Evolutionary conservation across 2,329 filamentous ascomycete species (phyloP), one percentile per base, ranked within the genome.

Genomic region (Rhynchosporium secalis): DNA sequence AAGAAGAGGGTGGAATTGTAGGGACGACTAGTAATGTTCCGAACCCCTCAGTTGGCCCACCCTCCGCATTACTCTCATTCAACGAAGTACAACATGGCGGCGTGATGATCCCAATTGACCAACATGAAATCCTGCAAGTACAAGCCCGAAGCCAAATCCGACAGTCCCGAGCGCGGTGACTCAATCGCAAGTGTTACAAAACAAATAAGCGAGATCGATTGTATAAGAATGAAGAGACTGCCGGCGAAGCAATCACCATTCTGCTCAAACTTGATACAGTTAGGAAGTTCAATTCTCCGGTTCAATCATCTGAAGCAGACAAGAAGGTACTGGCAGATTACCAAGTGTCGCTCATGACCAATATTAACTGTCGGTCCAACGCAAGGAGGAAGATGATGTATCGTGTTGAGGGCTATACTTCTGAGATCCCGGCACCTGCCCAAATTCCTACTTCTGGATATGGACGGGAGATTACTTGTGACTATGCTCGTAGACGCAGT

Each of bases 321-420:
- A 49, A 26, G 26, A 60, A 62, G 36, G 49, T 26, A 59, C 15
- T 62, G 7, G 29, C 31, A 41, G 61, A 62, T 29, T 62, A 62
- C 38, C 56, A 62, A 26, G 56, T 51, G 61, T 56, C 56, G 9
- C 61, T 60, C 15, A 49, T 60, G 56, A 45, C 43, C 3, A 20
- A 15, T 15, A 10, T 59, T 28, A 45, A 43, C 38, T 62, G 61
- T 31, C 29, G 61, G 28, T 33, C 47, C 7, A 52, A 54, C 26
- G 26, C 54, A 6, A 55, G 55, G 10, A 45, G 47, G 40, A 12
- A 38, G 20, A 41, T 28, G 41, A 60, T 54, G 36, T 55, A 45
- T 26, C 33, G 46, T 29, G 48, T 20, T 4, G 51, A 54, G 26
- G 51, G 29, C 5, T 40, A 3, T 15, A 15, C 8, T 54, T 8